Evolutionary conservation across 176 grass and related monocot species (phyloP), one percentile per base, ranked within the genome.

Genomic region (Pontederia crassipes): DNA sequence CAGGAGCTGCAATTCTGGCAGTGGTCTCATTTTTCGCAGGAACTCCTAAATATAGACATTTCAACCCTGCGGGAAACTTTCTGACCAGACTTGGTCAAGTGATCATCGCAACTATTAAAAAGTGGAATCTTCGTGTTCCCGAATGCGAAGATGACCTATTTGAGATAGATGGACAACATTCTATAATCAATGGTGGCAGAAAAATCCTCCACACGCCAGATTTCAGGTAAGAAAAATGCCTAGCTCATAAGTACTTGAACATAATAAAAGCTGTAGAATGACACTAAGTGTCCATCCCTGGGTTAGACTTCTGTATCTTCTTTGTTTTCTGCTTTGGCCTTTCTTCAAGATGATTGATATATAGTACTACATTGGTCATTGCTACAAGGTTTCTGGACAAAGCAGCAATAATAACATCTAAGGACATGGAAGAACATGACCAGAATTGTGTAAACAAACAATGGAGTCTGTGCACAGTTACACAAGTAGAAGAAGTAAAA

Each of bases 151-250:
- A 70, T 10, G 32, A 78, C 0, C 62, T 87, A n/a, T 86, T 81
- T 52, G 72, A 85, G 55, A 45, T 45, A 8, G 78, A 74, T 24
- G 72, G 27, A 28, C 53, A 48, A 12, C 40, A 60, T 17, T 28
- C 15, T 15, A 17, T 11, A 0, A 81, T 61, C 10, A 64, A 66
- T 52, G 78, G 54, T 59, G 59, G 58, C 13, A 75, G 75, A 48
- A 75, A 75, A 52, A 82, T 87, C 27, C 14, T 67, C 9, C 83
- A 82, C 67, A 87, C 79, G n/a, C 70, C 74, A 2, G 79, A 71
- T 4, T 82, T 68, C 68, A 87, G 70, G 80, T 78, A 74, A 58
- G 28, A 47, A 27, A 13, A 35, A 4, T 28, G 20, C 45, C 16
- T 45, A 65, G 16, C 45, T 65, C 1, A 32, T 16, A 65, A 24